Evolutionary conservation across 75 land plant genomes (phyloP).

Genomic region (Selaginella moellendorffii): DNA sequence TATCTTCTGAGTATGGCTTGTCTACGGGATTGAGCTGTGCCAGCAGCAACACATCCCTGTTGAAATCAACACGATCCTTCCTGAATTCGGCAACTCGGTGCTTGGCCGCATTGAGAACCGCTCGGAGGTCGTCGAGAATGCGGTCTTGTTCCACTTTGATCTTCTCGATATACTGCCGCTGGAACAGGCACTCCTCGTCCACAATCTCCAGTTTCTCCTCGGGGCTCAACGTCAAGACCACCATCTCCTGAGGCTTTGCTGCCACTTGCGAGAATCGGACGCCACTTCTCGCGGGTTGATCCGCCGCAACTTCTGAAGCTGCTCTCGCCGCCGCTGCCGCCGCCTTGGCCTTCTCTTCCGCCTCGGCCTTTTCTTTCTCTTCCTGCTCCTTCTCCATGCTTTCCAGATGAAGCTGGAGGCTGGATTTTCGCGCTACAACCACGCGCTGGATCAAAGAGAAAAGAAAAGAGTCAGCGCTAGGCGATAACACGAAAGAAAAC

Average conservation of each 20-base stretch:
- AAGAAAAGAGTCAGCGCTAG: no score
- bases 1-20: slow-evolving; percentile 17
- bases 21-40: slow-evolving; percentile 16
- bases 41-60: slow-evolving; percentile 21
- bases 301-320: no score
- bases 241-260: not conserved
- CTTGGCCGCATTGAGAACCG: slow-evolving; percentile 23
- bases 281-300: no score
- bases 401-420: not conserved
- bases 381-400: not conserved
- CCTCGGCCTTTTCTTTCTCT: not conserved
- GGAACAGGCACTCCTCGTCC: slow-evolving; percentile 15
- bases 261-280: no score
- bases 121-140: slow-evolving; percentile 24
- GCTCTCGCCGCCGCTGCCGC: no score
- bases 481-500: no score
- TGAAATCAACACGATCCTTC: slow-evolving; percentile 18
- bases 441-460: not conserved
- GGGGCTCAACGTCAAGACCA: slow-evolving; percentile 9
- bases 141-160: slow-evolving; percentile 15
- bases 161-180: slow-evolving; percentile 7
- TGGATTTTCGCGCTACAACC: not conserved
- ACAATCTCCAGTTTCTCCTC: slow-evolving; percentile 31
- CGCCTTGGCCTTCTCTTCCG: no score
- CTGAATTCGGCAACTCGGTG: slow-evolving; percentile 21